These are phyloP conservation scores for Teunomyces funiuensis DNA, from an alignment of 805 yeast genomes.

Conservation along the genomic window DNA sequence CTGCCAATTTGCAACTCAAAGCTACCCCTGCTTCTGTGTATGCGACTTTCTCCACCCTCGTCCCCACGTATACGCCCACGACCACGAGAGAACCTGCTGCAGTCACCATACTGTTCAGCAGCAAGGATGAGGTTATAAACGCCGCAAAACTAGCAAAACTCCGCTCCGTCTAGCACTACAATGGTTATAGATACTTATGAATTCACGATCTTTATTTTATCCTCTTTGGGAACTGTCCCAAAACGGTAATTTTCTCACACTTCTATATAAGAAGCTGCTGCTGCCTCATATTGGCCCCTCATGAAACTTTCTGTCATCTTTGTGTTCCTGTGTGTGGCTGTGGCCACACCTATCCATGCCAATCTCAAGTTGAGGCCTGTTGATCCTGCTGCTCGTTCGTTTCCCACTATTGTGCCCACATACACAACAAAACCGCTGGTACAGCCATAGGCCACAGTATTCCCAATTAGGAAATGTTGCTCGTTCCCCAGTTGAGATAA, in stretches of 20 bases:
- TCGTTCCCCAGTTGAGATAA: background rate
- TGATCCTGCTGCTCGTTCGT: background rate
- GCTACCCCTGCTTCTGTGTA: slow-evolving; percentile 14
- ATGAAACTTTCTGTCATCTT: background rate
- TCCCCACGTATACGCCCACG: slow-evolving; percentile 20
- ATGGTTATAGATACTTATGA: slow-evolving; percentile 3
- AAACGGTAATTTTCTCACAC: background rate
- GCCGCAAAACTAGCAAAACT: slow-evolving; percentile 1
- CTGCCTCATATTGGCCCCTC: background rate
- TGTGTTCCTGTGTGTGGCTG: background rate
- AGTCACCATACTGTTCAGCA: slow-evolving; percentile 17
- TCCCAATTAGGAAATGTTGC: background rate
- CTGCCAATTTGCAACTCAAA: slow-evolving; percentile 26
- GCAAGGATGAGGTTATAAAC: slow-evolving; percentile 13
- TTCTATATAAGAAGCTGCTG: background rate
- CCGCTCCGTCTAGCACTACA: too few relatives aligned
- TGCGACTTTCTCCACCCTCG: slow-evolving; percentile 15
- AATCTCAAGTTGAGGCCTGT: background rate
- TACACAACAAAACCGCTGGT: too few relatives aligned
- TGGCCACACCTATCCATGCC: background rate
- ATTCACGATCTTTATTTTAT: too few relatives aligned
- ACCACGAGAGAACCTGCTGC: slow-evolving; percentile 11
- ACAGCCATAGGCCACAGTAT: background rate
- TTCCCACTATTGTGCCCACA: slow-evolving; percentile 1
- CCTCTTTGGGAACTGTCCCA: too few relatives aligned